A percentile compares a stretch with the other conserved stretches of the same genome.
These are phyloP conservation scores for Yamadazyma buinensis DNA, from an alignment of 1,139 yeast genomes.

Conservation along the genomic window DNA sequence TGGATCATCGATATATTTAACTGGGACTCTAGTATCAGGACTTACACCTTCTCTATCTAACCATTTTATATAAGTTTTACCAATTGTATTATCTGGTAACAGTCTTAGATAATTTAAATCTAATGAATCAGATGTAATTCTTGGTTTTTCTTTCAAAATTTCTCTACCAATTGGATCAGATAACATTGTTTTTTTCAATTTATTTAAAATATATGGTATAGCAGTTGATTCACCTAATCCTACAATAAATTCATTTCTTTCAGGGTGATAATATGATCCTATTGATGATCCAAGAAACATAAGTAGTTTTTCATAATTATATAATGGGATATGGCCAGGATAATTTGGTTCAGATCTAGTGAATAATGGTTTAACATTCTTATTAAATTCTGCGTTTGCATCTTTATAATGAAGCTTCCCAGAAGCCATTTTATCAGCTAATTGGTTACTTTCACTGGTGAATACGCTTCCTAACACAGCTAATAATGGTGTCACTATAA, in stretches of 20 bases:
- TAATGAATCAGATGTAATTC: constrained; percentile 72
- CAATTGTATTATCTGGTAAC: constrained; percentile 72
- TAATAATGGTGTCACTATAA: constrained; percentile 13
- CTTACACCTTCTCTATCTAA: constrained; percentile 82
- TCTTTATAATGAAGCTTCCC: constrained; percentile 49
- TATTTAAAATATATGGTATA: constrained; percentile 57
- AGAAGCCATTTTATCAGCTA: constrained; percentile 57
- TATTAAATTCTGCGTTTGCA: constrained; percentile 29
- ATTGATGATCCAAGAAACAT: constrained; percentile 73
- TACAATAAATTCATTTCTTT: constrained; percentile 76
- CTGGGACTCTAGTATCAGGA: constrained; percentile 91
- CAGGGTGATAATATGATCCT: constrained; percentile 85
- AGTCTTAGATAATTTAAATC: constrained; percentile 57
- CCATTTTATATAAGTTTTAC: constrained; percentile 77
- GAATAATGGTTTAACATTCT: constrained; percentile 27
- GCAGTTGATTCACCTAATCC: constrained; percentile 95
- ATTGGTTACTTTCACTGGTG: constrained; percentile 45
- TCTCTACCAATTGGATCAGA: constrained; percentile 71
- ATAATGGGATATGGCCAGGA: constrained; percentile 80
- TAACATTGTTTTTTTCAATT: constrained; percentile 70
- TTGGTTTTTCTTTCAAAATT: constrained; percentile 73
- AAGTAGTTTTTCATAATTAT: constrained; percentile 55
- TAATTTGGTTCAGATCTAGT: constrained; percentile 49
- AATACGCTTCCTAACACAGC: constrained; percentile 25
- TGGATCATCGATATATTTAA: constrained; percentile 81